A percentile compares a stretch with the other conserved stretches of the same genome.
phyloP scores from a whole-genome alignment of 1,284 basidiomycete genomes.

The Violaceomyces palustris region DNA sequence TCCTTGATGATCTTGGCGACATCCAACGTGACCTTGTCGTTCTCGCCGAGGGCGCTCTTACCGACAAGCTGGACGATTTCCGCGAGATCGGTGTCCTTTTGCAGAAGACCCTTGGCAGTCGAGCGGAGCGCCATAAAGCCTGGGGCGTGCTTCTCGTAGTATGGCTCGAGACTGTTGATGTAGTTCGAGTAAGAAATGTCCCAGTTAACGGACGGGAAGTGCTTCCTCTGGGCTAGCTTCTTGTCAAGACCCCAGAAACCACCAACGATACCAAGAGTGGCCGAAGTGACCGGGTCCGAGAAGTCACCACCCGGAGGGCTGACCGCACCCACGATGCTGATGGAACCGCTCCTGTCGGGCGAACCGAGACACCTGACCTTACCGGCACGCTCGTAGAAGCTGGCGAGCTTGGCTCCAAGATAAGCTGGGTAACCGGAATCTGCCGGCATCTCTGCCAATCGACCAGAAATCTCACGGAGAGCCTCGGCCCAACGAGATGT shows the following conservation, averaged over 20 bases:
- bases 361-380: constrained; percentile 89
- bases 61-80: constrained; percentile 99
- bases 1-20: constrained; percentile 90
- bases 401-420: constrained; percentile 87
- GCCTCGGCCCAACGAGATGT: constrained; percentile 99
- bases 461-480: constrained; percentile 97
- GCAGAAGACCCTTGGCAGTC: constrained; percentile 89
- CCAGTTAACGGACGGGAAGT: constrained; percentile 99
- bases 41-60: constrained; percentile 93
- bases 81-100: constrained; percentile 96
- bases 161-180: constrained; percentile 85
- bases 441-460: constrained; percentile 98
- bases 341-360: constrained; percentile 81
- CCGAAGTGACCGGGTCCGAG: constrained; percentile 95
- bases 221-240: constrained; percentile 93
- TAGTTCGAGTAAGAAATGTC: constrained; percentile 98
- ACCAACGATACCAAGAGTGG: constrained; percentile 96
- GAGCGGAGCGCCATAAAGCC: constrained; percentile 89
- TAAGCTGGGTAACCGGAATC: constrained; percentile 96
- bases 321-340: constrained; percentile 97
- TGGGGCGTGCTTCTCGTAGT: constrained; percentile 80
- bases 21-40: constrained; percentile 97
- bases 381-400: constrained; percentile 99
- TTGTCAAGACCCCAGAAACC: constrained; percentile 76
- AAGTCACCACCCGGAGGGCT: constrained; percentile 99